Evolutionary conservation across 805 yeast genomes (phyloP).

Genomic region (Sugiyamaella marilandica): DNA sequence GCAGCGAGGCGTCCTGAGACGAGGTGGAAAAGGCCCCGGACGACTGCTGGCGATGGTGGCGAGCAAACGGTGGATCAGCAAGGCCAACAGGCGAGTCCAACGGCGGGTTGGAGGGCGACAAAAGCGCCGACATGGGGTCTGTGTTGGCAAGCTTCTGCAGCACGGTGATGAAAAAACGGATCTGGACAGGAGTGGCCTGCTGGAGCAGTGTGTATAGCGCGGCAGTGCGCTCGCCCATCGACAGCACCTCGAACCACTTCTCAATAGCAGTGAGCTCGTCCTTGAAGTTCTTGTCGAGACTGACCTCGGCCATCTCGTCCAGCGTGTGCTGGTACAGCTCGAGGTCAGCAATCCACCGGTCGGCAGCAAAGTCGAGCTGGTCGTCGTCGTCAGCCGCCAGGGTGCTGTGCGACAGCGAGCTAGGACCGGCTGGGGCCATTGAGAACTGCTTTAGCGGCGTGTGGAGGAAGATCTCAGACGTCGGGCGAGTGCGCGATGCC

Average conservation of each 20-base stretch:
- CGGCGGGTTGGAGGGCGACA: constrained; percentile 21
- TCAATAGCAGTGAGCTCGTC: constrained; percentile 35
- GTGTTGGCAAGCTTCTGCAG: constrained; percentile 26
- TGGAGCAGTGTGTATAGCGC: constrained; percentile 35
- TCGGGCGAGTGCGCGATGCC: constrained; percentile 21
- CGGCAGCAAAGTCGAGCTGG: constrained; percentile 26
- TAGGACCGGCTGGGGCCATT: constrained; percentile 1
- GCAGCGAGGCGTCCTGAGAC: not conserved
- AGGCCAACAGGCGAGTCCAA: not conserved
- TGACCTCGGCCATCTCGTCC: constrained; percentile 31
- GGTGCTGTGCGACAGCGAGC: not conserved
- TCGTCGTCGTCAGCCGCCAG: constrained; percentile 5
- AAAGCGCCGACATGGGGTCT: constrained; percentile 20
- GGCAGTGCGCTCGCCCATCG: constrained; percentile 36
- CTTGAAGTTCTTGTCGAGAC: constrained; percentile 29
- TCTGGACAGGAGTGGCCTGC: constrained; percentile 33
- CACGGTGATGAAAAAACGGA: constrained; percentile 31
- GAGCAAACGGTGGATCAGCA: not conserved
- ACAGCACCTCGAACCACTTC: constrained; percentile 38
- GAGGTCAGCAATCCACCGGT: constrained; percentile 33
- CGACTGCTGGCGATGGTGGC: constrained; percentile 10
- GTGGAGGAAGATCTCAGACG: constrained; percentile 25
- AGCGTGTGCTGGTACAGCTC: constrained; percentile 29
- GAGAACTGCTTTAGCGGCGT: constrained; percentile 15
- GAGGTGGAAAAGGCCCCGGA: not conserved